phyloP scores from a whole-genome alignment of 768 basidiomycete genomes.

The Porpolomopsis calyptriformis region DNA sequence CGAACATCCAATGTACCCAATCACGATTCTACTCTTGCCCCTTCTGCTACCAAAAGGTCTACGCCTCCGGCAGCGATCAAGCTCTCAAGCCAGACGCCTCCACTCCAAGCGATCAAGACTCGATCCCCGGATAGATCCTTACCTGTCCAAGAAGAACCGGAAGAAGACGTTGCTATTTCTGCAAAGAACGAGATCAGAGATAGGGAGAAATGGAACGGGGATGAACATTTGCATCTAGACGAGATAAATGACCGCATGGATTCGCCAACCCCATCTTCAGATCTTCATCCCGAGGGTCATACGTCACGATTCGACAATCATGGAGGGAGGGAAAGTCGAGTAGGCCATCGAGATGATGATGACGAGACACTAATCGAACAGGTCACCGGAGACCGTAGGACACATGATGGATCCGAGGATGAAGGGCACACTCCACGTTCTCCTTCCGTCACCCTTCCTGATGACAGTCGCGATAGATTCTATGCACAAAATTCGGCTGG shows the following conservation, averaged over 20 bases:
- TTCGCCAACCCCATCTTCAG: conserved; percentile 45
- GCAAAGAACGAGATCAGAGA: conserved; percentile 25
- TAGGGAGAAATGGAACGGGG: conserved; percentile 23
- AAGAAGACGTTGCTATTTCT: conserved; percentile 42
- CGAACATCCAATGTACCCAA: not conserved
- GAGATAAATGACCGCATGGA: conserved; percentile 17
- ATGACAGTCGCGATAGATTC: conserved; percentile 27
- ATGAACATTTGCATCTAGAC: conserved; percentile 23
- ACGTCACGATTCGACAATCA: conserved; percentile 7
- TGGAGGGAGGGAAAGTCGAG: conserved; percentile 26
- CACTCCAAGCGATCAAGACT: conserved; percentile 39
- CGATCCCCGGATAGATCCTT: conserved; percentile 64
- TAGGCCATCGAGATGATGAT: conserved; percentile 34
- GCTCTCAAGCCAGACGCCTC: conserved; percentile 43
- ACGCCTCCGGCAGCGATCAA: conserved; percentile 18
- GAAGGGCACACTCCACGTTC: conserved; percentile 60
- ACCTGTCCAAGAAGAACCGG: conserved; percentile 67
- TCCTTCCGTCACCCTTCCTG: conserved; percentile 50
- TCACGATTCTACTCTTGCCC: not conserved
- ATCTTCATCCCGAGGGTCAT: conserved; percentile 38
- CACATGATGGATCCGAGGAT: conserved; percentile 30
- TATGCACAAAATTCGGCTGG: conserved; percentile 8
- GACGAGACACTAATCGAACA: conserved; percentile 37
- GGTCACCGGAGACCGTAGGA: conserved; percentile 22
- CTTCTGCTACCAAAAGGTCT: not conserved